Evolutionary conservation across 1,284 basidiomycete genomes (phyloP).

Genomic region (Leccinum pachyderme): DNA sequence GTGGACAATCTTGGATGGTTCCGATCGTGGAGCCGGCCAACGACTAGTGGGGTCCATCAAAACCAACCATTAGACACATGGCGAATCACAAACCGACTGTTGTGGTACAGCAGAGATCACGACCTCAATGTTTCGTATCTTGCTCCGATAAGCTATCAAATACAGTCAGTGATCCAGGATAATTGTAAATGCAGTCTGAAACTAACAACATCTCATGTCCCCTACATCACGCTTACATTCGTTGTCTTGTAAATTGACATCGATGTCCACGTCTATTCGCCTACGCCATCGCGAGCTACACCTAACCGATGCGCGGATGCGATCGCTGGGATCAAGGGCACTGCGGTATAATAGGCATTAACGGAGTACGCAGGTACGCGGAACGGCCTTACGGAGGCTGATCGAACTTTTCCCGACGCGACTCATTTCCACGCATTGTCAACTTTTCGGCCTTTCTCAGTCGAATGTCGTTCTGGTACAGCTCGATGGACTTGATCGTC

Average conservation of each 20-base stretch:
- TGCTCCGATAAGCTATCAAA: constrained; percentile 13
- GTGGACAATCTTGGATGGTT: constrained; percentile 7
- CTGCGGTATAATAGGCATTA: background rate
- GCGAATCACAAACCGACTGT: constrained; percentile 4
- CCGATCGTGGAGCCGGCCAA: background rate
- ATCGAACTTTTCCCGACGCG: constrained; percentile 3
- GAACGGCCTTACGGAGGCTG: constrained; percentile 5
- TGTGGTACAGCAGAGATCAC: constrained; percentile 5
- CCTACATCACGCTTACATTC: constrained; percentile 9
- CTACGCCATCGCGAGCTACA: background rate
- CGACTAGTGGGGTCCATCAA: background rate
- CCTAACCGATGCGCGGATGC: background rate
- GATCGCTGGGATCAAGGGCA: background rate
- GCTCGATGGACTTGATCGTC: constrained; percentile 4
- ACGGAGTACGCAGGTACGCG: background rate
- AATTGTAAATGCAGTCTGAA: background rate
- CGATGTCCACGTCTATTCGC: background rate
- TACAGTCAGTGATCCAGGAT: background rate
- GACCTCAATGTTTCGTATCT: constrained; percentile 10
- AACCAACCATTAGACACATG: background rate
- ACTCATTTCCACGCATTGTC: background rate
- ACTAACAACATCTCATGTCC: constrained; percentile 8
- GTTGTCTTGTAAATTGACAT: constrained; percentile 1
- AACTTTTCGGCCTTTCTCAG: background rate
- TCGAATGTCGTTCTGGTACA: background rate